These are phyloP conservation scores for Wickerhamiella galacta DNA, from an alignment of 805 yeast species.

Conservation along the genomic window DNA sequence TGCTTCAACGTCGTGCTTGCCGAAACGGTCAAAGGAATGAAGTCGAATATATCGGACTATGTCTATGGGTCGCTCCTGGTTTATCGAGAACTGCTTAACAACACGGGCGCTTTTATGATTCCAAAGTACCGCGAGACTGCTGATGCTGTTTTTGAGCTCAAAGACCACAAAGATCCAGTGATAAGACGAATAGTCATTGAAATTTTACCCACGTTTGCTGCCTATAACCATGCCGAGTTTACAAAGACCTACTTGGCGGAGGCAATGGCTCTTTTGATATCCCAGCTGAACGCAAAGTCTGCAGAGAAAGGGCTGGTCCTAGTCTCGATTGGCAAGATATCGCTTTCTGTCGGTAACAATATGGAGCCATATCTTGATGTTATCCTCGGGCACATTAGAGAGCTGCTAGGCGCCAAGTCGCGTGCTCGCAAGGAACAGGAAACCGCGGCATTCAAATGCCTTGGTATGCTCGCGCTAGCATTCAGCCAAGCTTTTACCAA, in stretches of 20 bases:
- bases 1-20: slow-evolving; percentile 62
- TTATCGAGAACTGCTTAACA: slow-evolving; percentile 56
- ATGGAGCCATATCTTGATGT: slow-evolving; percentile 81
- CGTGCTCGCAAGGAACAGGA: slow-evolving; percentile 54
- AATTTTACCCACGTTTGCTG: slow-evolving; percentile 68
- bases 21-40: slow-evolving; percentile 48
- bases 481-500: slow-evolving; percentile 89
- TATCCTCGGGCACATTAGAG: slow-evolving; percentile 67
- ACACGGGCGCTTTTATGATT: slow-evolving; percentile 56
- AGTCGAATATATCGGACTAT: slow-evolving; percentile 36
- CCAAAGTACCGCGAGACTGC: slow-evolving; percentile 62
- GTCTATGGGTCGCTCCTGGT: slow-evolving; percentile 81
- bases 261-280: slow-evolving; percentile 57
- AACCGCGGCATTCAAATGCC: slow-evolving; percentile 74
- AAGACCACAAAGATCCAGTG: slow-evolving; percentile 58
- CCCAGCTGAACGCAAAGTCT: slow-evolving; percentile 47
- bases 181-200: slow-evolving; percentile 74
- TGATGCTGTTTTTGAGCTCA: slow-evolving; percentile 52
- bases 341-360: slow-evolving; percentile 59
- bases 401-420: slow-evolving; percentile 46
- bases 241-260: slow-evolving; percentile 68
- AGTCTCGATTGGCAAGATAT: slow-evolving; percentile 68
- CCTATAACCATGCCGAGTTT: slow-evolving; percentile 57
- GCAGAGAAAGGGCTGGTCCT: slow-evolving; percentile 56
- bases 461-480: slow-evolving; percentile 71